Conservation (phyloP, 148 eudicot species). For the Cornus controversa region DNA sequence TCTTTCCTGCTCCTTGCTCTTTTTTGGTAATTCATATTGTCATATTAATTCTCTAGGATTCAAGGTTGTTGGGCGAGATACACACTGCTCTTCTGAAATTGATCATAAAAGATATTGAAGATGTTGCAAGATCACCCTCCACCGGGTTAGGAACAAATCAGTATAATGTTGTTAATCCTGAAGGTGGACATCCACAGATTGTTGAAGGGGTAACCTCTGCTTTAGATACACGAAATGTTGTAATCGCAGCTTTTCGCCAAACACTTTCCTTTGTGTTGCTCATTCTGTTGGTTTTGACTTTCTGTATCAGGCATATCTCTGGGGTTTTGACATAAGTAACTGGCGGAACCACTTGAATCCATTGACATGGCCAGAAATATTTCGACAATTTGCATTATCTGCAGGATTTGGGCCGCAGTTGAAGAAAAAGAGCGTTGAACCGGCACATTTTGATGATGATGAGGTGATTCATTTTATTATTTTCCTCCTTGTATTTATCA, state of each 20-base stretch:
- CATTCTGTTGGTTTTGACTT: conserved; percentile 1
- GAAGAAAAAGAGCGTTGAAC: conserved; percentile 40
- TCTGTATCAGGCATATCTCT: conserved; percentile 36
- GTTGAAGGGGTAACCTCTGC: conserved; percentile 54
- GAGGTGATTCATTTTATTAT: conserved; percentile 28
- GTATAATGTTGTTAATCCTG: conserved; percentile 50
- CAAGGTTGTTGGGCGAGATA: conserved; percentile 53
- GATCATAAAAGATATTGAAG: conserved; percentile 56
- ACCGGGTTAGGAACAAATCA: conserved; percentile 58
- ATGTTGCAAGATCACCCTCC: conserved; percentile 55
- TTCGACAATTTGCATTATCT: conserved; percentile 53
- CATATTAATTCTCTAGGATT: conserved; percentile 34
- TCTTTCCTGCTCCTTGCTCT: background rate
- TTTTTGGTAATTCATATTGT: background rate
- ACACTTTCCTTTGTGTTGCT: background rate
- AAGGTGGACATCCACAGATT: conserved; percentile 62
- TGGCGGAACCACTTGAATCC: conserved; percentile 55
- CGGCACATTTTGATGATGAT: conserved; percentile 28
- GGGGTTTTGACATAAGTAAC: conserved; percentile 59
- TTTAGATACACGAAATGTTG: background rate
- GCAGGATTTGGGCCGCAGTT: conserved; percentile 58
- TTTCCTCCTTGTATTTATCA: background rate
- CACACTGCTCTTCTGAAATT: conserved; percentile 47
- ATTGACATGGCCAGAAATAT: conserved; percentile 59
- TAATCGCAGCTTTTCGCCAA: background rate